Evolutionary conservation across 495 filamentous ascomycete species (phyloP).

Genomic region (Poronia punctata): DNA sequence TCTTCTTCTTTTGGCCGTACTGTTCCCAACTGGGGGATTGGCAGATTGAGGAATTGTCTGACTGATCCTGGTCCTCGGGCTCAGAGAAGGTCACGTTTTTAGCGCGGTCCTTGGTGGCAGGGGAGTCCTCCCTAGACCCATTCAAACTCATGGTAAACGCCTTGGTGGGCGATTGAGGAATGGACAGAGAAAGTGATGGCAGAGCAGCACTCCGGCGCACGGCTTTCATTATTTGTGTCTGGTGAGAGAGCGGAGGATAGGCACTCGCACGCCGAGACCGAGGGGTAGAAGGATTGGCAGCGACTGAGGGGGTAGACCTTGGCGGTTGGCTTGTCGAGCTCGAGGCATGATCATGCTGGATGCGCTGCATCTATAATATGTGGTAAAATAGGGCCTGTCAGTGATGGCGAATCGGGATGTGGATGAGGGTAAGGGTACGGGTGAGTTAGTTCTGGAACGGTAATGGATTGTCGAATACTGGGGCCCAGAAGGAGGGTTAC

Average conservation of each 20-base stretch:
- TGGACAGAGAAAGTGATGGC: conserved; percentile 37
- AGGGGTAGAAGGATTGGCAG: conserved; percentile 18
- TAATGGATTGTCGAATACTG: conserved; percentile 15
- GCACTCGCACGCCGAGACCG: conserved; percentile 27
- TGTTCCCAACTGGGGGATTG: conserved; percentile 52
- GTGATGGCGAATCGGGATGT: conserved; percentile 15
- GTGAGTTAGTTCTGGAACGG: conserved; percentile 8
- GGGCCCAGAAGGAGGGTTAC: conserved; percentile 23
- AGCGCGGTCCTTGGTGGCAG: conserved; percentile 19
- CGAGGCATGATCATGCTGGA: conserved; percentile 26
- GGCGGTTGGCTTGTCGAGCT: conserved; percentile 19
- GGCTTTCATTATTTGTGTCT: conserved; percentile 39
- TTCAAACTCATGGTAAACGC: conserved; percentile 9
- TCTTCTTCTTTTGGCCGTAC: conserved; percentile 42
- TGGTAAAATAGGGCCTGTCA: conserved; percentile 23
- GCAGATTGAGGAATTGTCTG: conserved; percentile 47
- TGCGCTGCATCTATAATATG: conserved; percentile 32
- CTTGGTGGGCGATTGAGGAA: conserved; percentile 25
- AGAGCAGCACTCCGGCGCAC: conserved; percentile 29
- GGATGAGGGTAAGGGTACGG: conserved; percentile 13
- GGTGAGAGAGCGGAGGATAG: conserved; percentile 29
- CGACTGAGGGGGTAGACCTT: conserved; percentile 24
- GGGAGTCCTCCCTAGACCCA: conserved; percentile 14
- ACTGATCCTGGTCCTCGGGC: conserved; percentile 31
- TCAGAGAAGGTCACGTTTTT: conserved; percentile 40